Conservation (phyloP, 2,329 filamentous ascomycete species). For the Colletotrichum endophyticum region DNA sequence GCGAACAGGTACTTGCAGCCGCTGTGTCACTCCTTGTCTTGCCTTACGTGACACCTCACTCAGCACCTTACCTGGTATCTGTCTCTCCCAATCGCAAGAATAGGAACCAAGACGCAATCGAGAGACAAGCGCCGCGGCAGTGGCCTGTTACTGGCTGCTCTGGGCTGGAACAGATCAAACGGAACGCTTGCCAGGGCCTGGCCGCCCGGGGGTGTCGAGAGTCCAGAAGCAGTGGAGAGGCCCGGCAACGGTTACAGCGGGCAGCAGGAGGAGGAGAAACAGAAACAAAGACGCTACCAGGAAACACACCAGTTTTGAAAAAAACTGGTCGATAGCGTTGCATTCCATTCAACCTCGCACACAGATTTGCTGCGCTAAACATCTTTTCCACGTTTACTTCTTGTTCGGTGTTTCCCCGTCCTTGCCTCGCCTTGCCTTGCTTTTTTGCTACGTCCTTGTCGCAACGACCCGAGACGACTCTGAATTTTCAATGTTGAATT, state of each 20-base stretch:
- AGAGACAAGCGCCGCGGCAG: not conserved
- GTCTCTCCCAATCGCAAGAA: not conserved
- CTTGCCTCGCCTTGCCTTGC: not conserved
- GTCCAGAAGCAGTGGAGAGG: not conserved
- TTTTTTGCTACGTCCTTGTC: not conserved
- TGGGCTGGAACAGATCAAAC: not conserved
- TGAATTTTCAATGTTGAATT: not conserved
- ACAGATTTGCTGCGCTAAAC: not conserved
- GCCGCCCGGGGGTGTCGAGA: not conserved
- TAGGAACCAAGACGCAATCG: not conserved
- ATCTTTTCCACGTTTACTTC: not conserved
- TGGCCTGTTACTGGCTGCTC: not conserved
- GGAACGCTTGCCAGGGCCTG: not conserved
- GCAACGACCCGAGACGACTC: not conserved
- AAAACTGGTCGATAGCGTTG: not conserved
- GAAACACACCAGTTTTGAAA: not conserved
- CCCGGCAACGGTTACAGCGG: not conserved
- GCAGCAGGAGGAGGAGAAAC: constrained; percentile 3
- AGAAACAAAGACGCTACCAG: constrained; percentile 5
- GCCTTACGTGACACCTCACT: not conserved
- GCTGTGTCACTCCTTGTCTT: not conserved
- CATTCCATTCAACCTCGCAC: constrained; percentile 7
- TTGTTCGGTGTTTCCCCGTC: not conserved
- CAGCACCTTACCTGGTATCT: not conserved
- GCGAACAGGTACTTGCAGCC: not conserved